phyloP scores from a whole-genome alignment of 495 filamentous ascomycete genomes.

The Neurospora sp. region DNA sequence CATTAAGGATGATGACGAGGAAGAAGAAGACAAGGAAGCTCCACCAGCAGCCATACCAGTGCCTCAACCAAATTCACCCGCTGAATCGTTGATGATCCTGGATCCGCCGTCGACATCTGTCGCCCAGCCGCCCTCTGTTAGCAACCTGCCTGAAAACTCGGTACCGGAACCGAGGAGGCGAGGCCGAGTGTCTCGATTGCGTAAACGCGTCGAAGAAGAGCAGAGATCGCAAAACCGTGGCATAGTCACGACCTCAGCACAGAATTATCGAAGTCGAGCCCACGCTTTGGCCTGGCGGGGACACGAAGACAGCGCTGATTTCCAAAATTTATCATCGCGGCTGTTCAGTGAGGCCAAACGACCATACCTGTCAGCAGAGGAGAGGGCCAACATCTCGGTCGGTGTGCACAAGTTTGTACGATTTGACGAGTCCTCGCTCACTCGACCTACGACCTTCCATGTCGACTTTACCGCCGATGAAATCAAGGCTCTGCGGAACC shows the following conservation, averaged over 20 bases:
- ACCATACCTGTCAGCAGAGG: conserved; percentile 24
- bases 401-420: conserved; percentile 8
- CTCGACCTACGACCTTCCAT: conserved; percentile 14
- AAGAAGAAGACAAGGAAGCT: neutral
- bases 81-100: neutral
- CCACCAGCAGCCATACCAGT: neutral
- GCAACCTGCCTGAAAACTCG: neutral
- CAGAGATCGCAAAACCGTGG: neutral
- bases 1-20: conserved; percentile 9
- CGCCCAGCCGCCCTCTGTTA: neutral
- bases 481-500: conserved; percentile 20
- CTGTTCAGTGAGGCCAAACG: conserved; percentile 8
- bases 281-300: conserved; percentile 6
- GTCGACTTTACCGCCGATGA: conserved; percentile 44
- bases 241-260: conserved; percentile 7
- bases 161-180: neutral
- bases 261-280: conserved; percentile 12
- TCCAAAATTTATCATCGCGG: neutral
- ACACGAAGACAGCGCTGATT: neutral
- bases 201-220: neutral
- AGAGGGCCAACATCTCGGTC: conserved; percentile 14
- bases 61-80: neutral
- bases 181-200: neutral
- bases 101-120: neutral
- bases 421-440: neutral